Percentiles rank a stretch among this genome's conserved stretches.
Conservation (phyloP, 257 asterid genomes). For the Oldenlandia corymbosa region DNA sequence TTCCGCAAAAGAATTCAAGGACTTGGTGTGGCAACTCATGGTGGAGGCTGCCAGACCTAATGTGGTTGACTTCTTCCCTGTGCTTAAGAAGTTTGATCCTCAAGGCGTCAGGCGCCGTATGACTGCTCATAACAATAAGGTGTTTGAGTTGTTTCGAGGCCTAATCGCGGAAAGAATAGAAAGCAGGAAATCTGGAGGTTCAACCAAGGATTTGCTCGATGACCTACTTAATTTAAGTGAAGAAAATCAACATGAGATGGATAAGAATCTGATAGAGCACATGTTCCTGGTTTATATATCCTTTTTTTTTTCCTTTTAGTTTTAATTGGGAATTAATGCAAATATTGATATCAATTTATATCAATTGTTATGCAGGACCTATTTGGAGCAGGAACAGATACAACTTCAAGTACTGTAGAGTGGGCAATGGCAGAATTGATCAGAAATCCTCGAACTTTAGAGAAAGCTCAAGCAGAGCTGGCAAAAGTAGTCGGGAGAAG, state of each 20-base stretch:
- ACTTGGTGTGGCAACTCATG: conserved; percentile 15
- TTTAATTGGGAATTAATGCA: too few relatives aligned
- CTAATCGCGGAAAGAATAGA: conserved; percentile 40
- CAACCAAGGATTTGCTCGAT: conserved; percentile 19
- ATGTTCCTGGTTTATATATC: conserved; percentile 50
- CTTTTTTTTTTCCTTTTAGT: conserved; percentile 8
- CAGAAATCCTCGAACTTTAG: conserved; percentile 43
- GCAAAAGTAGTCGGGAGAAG: conserved; percentile 48
- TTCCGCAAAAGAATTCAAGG: too few relatives aligned
- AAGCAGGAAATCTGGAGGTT: conserved; percentile 7
- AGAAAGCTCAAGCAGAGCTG: conserved; percentile 49
- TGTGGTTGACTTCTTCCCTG: neutral
- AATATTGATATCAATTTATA: neutral
- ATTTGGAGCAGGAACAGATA: conserved; percentile 52
- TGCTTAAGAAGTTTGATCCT: neutral
- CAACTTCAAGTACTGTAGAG: conserved; percentile 38
- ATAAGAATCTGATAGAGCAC: conserved; percentile 48
- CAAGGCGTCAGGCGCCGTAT: conserved; percentile 20
- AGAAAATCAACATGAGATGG: conserved; percentile 42
- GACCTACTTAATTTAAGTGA: neutral
- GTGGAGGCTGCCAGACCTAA: conserved; percentile 33
- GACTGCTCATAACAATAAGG: conserved; percentile 28
- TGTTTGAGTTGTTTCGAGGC: conserved; percentile 27
- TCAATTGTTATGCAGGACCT: conserved; percentile 47
- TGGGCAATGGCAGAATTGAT: conserved; percentile 83